phyloP scores from a whole-genome alignment of 352 stramenopile genomes.

The Pythium diclinum region DNA sequence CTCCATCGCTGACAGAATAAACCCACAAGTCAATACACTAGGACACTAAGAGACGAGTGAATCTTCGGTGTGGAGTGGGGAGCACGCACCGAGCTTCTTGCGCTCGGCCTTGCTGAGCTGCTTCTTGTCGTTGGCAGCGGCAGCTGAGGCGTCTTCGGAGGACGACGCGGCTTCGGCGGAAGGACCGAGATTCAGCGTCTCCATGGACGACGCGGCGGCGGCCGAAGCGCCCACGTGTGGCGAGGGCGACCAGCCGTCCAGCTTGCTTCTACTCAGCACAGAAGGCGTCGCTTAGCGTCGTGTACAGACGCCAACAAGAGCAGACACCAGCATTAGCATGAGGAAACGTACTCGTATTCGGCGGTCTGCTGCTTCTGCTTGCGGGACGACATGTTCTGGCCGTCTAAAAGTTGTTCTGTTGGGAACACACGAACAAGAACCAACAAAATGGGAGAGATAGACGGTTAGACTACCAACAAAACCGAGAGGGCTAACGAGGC shows the following conservation, averaged over 20 bases:
- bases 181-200: conserved; percentile 45
- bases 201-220: conserved; percentile 31
- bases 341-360: neutral
- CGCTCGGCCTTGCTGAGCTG: conserved; percentile 59
- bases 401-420: conserved; percentile 12
- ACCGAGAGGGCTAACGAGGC: neutral
- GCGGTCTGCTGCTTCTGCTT: conserved; percentile 5
- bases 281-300: neutral
- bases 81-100: conserved; percentile 50
- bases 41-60: neutral
- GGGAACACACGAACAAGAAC: neutral
- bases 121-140: conserved; percentile 29
- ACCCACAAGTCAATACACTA: neutral
- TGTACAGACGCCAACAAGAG: neutral
- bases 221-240: conserved; percentile 4
- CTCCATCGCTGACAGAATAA: conserved; percentile 35
- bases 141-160: neutral
- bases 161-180: conserved; percentile 14
- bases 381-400: neutral
- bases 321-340: neutral
- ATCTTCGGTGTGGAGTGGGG: neutral
- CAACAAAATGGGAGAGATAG: neutral
- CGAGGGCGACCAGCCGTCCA: conserved; percentile 70
- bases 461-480: neutral
- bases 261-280: conserved; percentile 32